These are phyloP conservation scores for Heritiera littoralis DNA, from an alignment of 345 rosid species.

Conservation along the genomic window DNA sequence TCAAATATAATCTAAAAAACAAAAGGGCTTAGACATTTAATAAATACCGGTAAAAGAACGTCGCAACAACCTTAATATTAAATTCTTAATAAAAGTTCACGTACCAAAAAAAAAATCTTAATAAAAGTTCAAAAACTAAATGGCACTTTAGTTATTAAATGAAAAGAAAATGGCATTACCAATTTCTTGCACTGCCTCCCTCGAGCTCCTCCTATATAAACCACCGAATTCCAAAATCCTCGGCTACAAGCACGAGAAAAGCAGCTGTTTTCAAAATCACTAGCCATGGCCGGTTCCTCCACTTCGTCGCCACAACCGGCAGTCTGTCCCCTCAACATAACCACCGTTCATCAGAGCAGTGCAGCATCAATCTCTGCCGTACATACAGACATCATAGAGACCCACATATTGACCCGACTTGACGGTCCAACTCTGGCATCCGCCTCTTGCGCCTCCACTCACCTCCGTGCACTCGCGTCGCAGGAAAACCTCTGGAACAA, in stretches of 20 bases:
- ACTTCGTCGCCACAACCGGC: background rate
- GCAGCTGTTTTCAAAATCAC: background rate
- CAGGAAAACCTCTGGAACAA: slow-evolving; percentile 51
- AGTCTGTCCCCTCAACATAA: background rate
- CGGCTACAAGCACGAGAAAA: background rate
- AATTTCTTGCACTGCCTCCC: background rate
- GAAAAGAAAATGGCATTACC: background rate
- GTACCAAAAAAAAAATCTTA: too few relatives aligned
- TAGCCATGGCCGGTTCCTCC: background rate
- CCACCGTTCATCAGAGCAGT: background rate
- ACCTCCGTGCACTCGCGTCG: slow-evolving; percentile 52
- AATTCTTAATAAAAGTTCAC: too few relatives aligned
- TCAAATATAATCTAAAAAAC: too few relatives aligned
- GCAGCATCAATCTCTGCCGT: slow-evolving; percentile 36
- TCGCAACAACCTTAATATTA: too few relatives aligned
- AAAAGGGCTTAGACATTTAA: too few relatives aligned
- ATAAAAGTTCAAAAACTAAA: too few relatives aligned
- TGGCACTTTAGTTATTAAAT: background rate
- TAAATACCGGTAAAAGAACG: too few relatives aligned
- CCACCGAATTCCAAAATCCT: too few relatives aligned
- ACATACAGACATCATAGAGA: slow-evolving; percentile 56
- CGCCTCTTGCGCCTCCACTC: slow-evolving; percentile 52
- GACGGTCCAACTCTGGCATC: slow-evolving; percentile 72
- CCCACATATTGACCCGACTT: slow-evolving; percentile 67
- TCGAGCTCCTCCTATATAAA: background rate